These are phyloP conservation scores for Acer yangbiense DNA, from an alignment of 345 rosid species.

Conservation along the genomic window DNA sequence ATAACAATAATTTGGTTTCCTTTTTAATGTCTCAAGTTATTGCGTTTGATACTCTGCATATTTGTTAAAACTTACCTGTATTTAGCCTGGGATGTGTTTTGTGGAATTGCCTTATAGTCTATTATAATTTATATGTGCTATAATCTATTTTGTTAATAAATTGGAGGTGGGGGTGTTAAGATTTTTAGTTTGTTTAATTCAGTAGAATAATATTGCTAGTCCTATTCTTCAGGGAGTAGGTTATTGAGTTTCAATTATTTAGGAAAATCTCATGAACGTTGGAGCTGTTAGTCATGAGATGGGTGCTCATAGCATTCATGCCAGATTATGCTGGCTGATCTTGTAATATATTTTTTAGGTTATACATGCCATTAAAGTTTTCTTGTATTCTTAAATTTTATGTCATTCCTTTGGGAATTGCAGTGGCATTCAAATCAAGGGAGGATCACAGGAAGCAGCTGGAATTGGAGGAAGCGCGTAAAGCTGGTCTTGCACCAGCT, in stretches of 20 bases:
- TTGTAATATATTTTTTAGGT: background rate
- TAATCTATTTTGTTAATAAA: background rate
- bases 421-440: conserved; percentile 68
- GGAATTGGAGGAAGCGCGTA: conserved; percentile 69
- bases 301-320: background rate
- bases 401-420: conserved; percentile 12
- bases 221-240: no score
- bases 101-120: background rate
- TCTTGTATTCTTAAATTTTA: background rate
- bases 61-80: background rate
- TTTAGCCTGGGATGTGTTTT: background rate
- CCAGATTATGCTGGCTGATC: background rate
- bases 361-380: background rate
- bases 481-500: conserved; percentile 80
- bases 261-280: no score
- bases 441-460: conserved; percentile 64
- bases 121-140: background rate
- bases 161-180: background rate
- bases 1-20: background rate
- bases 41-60: background rate
- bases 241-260: no score
- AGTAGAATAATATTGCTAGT: no score
- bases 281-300: background rate
- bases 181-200: no score
- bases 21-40: background rate